phyloP scores from a whole-genome alignment of 2,329 filamentous ascomycete genomes.

The Aquanectria penicillioides region DNA sequence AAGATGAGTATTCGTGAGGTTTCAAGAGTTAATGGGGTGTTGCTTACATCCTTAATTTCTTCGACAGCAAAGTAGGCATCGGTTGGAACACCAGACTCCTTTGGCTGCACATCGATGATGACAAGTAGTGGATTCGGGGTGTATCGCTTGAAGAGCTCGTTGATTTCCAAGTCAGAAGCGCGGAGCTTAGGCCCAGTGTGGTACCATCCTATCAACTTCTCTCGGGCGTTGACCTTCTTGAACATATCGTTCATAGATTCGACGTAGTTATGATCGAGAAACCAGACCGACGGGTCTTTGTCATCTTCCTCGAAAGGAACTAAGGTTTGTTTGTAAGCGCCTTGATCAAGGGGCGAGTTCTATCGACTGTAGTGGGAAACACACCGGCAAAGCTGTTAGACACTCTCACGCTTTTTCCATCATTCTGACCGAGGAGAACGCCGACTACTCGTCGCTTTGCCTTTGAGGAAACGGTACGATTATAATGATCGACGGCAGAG shows the following conservation, averaged over 20 bases:
- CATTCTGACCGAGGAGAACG: constrained; percentile 93
- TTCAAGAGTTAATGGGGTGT: background rate
- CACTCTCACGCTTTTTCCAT: constrained; percentile 94
- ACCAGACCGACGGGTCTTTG: constrained; percentile 98
- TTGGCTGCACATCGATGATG: constrained; percentile 98
- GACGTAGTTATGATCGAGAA: constrained; percentile 98
- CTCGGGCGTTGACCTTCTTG: constrained; percentile 98
- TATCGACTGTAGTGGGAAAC: constrained; percentile 29
- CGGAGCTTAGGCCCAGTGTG: constrained; percentile 97
- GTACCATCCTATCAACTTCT: constrained; percentile 99
- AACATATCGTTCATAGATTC: constrained; percentile 99
- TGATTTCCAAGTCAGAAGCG: constrained; percentile 97
- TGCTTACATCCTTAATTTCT: constrained; percentile 96
- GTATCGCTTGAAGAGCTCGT: constrained; percentile 99
- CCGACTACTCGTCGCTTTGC: constrained; percentile 89
- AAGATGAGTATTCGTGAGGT: background rate
- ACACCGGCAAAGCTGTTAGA: constrained; percentile 98
- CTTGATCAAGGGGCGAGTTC: constrained; percentile 9
- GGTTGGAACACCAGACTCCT: constrained; percentile 96
- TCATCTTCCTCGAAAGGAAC: constrained; percentile 99
- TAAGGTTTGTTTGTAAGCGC: constrained; percentile 50
- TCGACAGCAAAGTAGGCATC: constrained; percentile 99
- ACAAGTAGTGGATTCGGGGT: constrained; percentile 95
- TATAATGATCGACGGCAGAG: constrained; percentile 98
- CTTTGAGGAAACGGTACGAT: constrained; percentile 88